phyloP scores from a whole-genome alignment of 192 early-diverging fungal species.

The Glomus cerebriforme region DNA sequence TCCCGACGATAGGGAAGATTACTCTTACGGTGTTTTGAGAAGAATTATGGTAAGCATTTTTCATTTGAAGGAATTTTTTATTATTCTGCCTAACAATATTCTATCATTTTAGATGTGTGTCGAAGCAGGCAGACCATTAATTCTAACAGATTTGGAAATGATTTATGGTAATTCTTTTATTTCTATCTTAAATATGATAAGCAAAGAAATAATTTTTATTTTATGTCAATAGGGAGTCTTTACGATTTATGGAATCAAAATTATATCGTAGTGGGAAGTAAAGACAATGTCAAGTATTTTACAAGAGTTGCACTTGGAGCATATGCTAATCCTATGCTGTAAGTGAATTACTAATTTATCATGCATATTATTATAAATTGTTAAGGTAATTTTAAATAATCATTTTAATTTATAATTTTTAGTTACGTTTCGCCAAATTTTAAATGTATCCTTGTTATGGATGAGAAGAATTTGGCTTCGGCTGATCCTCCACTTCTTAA shows the following conservation, averaged over 20 bases:
- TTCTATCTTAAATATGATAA: background rate
- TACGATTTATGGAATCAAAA: conserved; percentile 35
- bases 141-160: conserved; percentile 27
- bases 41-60: conserved; percentile 19
- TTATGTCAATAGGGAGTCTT: conserved; percentile 18
- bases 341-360: background rate
- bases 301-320: conserved; percentile 15
- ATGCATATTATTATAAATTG: background rate
- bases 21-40: conserved; percentile 7
- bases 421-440: conserved; percentile 4
- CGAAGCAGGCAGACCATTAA: conserved; percentile 23
- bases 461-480: background rate
- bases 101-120: conserved; percentile 23
- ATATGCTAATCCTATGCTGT: conserved; percentile 33
- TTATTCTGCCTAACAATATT: background rate
- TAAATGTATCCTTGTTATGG: conserved; percentile 31
- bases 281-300: conserved; percentile 23
- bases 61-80: background rate
- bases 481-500: conserved; percentile 29
- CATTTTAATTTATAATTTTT: background rate
- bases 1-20: too few relatives aligned
- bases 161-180: background rate
- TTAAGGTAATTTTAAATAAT: too few relatives aligned
- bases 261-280: conserved; percentile 18
- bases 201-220: background rate